Evolutionary conservation across 2,329 filamentous ascomycete species (phyloP).

Genomic region (Xylariaceae sp.): DNA sequence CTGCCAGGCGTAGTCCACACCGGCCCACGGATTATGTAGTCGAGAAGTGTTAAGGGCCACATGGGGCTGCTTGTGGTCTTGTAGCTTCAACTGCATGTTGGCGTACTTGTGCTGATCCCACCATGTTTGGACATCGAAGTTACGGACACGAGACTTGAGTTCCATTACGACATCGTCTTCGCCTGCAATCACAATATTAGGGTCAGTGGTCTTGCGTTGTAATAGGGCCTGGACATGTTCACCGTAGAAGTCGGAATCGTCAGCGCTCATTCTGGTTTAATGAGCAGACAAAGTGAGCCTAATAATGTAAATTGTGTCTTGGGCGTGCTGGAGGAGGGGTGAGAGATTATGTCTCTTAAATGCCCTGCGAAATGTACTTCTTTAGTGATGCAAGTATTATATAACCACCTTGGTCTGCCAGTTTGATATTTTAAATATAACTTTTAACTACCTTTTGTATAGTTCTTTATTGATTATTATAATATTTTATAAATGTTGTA

Average conservation of each 20-base stretch:
- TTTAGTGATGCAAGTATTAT: too few relatives aligned
- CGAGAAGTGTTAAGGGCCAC: conserved; percentile 10
- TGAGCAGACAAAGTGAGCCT: too few relatives aligned
- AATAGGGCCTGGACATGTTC: conserved; percentile 7
- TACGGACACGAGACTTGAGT: conserved; percentile 46
- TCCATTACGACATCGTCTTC: conserved; percentile 43
- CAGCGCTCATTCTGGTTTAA: conserved; percentile 33
- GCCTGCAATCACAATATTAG: conserved; percentile 37
- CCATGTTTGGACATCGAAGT: conserved; percentile 48
- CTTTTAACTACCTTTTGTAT: too few relatives aligned
- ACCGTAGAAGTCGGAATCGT: conserved; percentile 59
- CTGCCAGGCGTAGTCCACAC: conserved; percentile 54
- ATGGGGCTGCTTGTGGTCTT: conserved; percentile 6
- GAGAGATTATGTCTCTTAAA: too few relatives aligned
- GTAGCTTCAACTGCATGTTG: conserved; percentile 17
- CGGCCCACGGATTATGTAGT: conserved; percentile 57
- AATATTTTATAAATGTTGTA: too few relatives aligned
- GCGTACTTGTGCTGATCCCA: conserved; percentile 30
- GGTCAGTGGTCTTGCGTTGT: conserved; percentile 7
- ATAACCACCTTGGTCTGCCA: too few relatives aligned
- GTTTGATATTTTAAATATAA: too few relatives aligned
- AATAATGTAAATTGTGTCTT: too few relatives aligned
- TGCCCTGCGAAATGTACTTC: too few relatives aligned
- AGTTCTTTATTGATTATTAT: too few relatives aligned
- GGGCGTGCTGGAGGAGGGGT: too few relatives aligned